These are phyloP conservation scores for Platanus orientalis DNA, from an alignment of 164 flowering plant species.

Conservation along the genomic window DNA sequence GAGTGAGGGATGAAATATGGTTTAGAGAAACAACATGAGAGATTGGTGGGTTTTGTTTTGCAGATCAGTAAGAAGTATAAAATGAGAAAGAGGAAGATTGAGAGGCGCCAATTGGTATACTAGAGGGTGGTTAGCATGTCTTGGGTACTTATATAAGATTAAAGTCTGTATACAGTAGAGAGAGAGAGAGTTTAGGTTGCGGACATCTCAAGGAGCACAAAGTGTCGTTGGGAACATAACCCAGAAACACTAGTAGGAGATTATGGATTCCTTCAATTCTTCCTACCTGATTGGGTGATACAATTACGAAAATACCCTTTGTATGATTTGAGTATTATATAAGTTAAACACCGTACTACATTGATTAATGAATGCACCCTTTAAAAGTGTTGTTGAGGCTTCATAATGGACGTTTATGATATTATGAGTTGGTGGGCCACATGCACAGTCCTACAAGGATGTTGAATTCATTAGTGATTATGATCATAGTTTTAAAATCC, in stretches of 20 bases:
- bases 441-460: too few species aligned
- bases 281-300: not conserved
- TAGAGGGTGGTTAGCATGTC: constrained; percentile 23
- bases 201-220: constrained; percentile 55
- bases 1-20: constrained; percentile 1
- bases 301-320: constrained; percentile 4
- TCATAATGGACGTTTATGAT: too few species aligned
- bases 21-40: not conserved
- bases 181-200: constrained; percentile 35
- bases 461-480: too few species aligned
- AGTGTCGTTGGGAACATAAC: constrained; percentile 41
- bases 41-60: not conserved
- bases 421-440: too few species aligned
- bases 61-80: not conserved
- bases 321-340: not conserved
- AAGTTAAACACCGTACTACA: too few species aligned
- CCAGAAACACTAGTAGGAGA: constrained; percentile 34
- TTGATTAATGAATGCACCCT: too few species aligned
- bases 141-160: constrained; percentile 33
- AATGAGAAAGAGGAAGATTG: not conserved
- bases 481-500: too few species aligned
- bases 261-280: constrained; percentile 14
- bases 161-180: not conserved
- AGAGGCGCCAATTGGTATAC: constrained; percentile 2
- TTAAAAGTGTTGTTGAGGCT: too few species aligned